phyloP scores from a whole-genome alignment of 331 rosid species.

The Rosa hybrid region DNA sequence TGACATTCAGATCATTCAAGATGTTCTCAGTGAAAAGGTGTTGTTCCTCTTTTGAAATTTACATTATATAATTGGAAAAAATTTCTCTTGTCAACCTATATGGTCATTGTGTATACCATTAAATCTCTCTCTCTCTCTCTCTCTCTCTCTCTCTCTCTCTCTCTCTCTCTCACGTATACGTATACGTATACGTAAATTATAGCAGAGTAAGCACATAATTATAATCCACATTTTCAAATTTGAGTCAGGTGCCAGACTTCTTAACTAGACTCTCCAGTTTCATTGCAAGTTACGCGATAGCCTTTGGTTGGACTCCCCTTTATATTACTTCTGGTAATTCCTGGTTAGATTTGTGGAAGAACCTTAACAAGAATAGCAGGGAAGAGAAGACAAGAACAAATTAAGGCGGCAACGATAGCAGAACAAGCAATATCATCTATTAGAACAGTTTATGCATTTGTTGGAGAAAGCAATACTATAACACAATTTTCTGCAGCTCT shows the following conservation, averaged over 20 bases:
- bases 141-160: too few species aligned
- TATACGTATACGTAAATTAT: background rate
- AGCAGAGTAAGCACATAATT: background rate
- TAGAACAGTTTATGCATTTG: constrained; percentile 71
- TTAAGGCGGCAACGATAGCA: constrained; percentile 61
- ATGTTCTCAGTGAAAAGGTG: constrained; percentile 75
- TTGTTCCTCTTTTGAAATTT: background rate
- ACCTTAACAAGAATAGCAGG: constrained; percentile 51
- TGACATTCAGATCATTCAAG: constrained; percentile 72
- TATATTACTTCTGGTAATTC: constrained; percentile 53
- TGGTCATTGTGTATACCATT: background rate
- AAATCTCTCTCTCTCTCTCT: too few species aligned
- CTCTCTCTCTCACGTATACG: too few species aligned
- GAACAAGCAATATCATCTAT: constrained; percentile 75
- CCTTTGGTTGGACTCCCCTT: constrained; percentile 70
- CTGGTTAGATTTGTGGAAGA: constrained; percentile 68
- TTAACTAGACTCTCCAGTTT: constrained; percentile 47
- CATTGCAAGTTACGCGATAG: constrained; percentile 54
- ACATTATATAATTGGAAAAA: background rate
- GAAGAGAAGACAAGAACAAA: constrained; percentile 55
- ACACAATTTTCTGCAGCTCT: constrained; percentile 53
- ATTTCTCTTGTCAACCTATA: background rate
- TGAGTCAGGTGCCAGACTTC: constrained; percentile 40
- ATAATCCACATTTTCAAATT: background rate
- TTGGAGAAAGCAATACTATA: constrained; percentile 60